A percentile compares a stretch with the other conserved stretches of the same genome.
These are phyloP conservation scores for Cucurbita argyrosperma DNA, from an alignment of 306 rosid species.

Conservation along the genomic window DNA sequence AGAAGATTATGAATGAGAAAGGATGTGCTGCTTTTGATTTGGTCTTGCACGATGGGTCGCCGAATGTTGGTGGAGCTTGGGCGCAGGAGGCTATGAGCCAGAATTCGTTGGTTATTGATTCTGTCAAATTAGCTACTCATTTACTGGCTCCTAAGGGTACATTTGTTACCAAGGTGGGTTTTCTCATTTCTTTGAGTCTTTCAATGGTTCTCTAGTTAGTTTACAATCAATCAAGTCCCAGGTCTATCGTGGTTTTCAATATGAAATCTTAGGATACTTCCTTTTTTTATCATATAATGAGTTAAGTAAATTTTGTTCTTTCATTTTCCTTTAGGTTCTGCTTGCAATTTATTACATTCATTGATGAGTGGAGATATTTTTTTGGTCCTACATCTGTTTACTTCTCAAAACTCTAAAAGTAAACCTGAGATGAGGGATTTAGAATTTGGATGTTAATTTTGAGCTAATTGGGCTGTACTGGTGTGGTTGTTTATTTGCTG, in stretches of 20 bases:
- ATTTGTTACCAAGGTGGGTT: slow-evolving; percentile 61
- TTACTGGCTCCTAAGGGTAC: slow-evolving; percentile 71
- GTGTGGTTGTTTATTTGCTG: not conserved
- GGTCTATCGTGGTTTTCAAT: not conserved
- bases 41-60: slow-evolving; percentile 77
- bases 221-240: not conserved
- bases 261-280: not conserved
- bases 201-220: not conserved
- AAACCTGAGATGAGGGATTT: not conserved
- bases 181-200: not conserved
- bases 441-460: not conserved
- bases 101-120: slow-evolving; percentile 72
- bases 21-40: slow-evolving; percentile 46
- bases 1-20: slow-evolving; percentile 43
- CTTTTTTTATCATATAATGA: not conserved
- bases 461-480: not conserved
- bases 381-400: not conserved
- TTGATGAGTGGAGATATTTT: not conserved
- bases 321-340: not conserved
- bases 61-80: slow-evolving; percentile 92
- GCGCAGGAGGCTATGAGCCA: slow-evolving; percentile 81
- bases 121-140: slow-evolving; percentile 72
- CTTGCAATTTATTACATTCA: not conserved
- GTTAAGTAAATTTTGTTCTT: not conserved
- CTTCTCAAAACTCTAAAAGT: not conserved